phyloP scores from a whole-genome alignment of 1,284 basidiomycete genomes.

The Heterobasidion irregulare region DNA sequence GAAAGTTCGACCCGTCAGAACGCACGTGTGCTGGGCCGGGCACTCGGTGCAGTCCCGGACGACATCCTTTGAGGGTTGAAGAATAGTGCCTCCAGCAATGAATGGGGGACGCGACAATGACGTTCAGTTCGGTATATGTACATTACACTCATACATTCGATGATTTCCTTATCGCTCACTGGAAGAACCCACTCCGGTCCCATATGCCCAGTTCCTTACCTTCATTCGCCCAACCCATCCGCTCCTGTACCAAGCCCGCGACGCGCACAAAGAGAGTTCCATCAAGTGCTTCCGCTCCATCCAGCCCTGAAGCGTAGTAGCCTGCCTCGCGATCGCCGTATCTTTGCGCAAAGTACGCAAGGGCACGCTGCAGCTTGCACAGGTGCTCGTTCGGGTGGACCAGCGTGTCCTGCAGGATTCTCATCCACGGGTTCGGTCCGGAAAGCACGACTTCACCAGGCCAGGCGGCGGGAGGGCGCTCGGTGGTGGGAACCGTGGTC shows the following conservation, averaged over 20 bases:
- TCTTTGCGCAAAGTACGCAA: constrained; percentile 41
- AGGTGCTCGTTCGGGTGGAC: constrained; percentile 56
- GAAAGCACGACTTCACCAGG: constrained; percentile 5
- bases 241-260: constrained; percentile 3
- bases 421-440: constrained; percentile 43
- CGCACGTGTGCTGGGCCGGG: too few species aligned
- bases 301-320: constrained; percentile 27
- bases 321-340: constrained; percentile 37
- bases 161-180: not conserved
- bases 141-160: too few species aligned
- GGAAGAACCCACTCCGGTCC: constrained; percentile 4
- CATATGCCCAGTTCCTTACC: not conserved
- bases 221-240: constrained; percentile 5
- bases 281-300: constrained; percentile 24
- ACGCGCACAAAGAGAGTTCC: constrained; percentile 4
- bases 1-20: too few species aligned
- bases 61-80: too few species aligned
- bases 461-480: constrained; percentile 12
- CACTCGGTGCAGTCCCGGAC: too few species aligned
- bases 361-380: constrained; percentile 47
- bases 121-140: too few species aligned
- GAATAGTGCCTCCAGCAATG: too few species aligned
- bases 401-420: constrained; percentile 40
- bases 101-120: too few species aligned
- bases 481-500: constrained; percentile 18